phyloP scores from a whole-genome alignment of 768 basidiomycete species.

The Thelephora aurantiotincta region DNA sequence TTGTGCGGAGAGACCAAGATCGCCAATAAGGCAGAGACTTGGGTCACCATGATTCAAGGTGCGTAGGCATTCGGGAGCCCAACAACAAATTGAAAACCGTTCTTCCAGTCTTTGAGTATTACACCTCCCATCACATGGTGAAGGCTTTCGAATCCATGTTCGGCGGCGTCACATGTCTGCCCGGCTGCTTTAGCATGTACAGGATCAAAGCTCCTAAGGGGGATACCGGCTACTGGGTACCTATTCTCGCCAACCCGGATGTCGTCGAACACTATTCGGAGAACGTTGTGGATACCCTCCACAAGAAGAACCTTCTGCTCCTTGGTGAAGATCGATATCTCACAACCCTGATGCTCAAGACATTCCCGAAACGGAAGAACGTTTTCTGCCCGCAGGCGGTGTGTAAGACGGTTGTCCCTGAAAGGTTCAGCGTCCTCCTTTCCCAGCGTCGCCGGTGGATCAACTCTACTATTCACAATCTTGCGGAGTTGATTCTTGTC shows the following conservation, averaged over 20 bases:
- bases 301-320: slow-evolving; percentile 97
- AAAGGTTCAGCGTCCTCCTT: slow-evolving; percentile 85
- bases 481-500: slow-evolving; percentile 88
- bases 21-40: slow-evolving; percentile 96
- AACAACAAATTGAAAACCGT: background rate
- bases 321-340: slow-evolving; percentile 99
- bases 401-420: slow-evolving; percentile 97
- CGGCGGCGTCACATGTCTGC: slow-evolving; percentile 97
- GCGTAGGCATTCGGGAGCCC: slow-evolving; percentile 15
- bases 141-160: slow-evolving; percentile 99
- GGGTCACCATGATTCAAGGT: slow-evolving; percentile 99
- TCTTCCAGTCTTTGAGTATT: slow-evolving; percentile 89
- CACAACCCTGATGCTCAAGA: slow-evolving; percentile 94
- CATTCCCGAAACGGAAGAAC: slow-evolving; percentile 99
- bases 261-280: slow-evolving; percentile 98
- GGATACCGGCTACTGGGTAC: slow-evolving; percentile 92
- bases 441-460: slow-evolving; percentile 99
- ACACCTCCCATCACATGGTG: slow-evolving; percentile 97
- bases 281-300: slow-evolving; percentile 96
- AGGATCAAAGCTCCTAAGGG: slow-evolving; percentile 99
- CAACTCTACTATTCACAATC: slow-evolving; percentile 96
- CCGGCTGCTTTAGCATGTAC: slow-evolving; percentile 99
- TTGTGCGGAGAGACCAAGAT: slow-evolving; percentile 99
- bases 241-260: slow-evolving; percentile 95
- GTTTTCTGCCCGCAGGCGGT: slow-evolving; percentile 98